Base-by-base conservation (phyloP, 2,329 filamentous ascomycete species). In the Ascochyta fabae region DNA sequence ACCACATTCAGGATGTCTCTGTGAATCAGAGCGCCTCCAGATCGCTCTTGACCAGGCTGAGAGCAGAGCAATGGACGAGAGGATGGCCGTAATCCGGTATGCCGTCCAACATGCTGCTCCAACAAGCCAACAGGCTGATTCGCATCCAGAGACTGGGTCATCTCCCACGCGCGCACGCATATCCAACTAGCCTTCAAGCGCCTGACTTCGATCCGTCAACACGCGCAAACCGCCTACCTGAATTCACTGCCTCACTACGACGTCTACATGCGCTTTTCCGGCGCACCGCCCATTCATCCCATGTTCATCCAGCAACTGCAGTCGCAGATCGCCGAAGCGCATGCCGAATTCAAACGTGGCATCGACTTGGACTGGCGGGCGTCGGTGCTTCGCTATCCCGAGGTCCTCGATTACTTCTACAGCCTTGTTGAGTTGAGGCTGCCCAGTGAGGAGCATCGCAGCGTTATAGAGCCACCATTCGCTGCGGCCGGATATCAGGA, bases 351-450 rank as follows among this genome's bases (percentile, higher is more conserved):
- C 58, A 91, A 91, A 75, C 83, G 85, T 45, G 89, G 88, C 58
- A 89, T 92, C 66, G 89, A 92, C 66, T 87, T 90, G 59, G 90
- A 92, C 77, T 94, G 90, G 90, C 84, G 88, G 66, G 81, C 84
- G 27, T 88, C 87, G 43, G 89, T 92, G 35, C 84, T 91, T 66
- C 83, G 87, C 50, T 94, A 93, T 66, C 90, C 90, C 4, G 88
- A 92, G 70, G 72, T 93, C n/a, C 79, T 94, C 50, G 88, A 92
- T 74, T 92, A 93, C 75, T 93, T 89, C 71, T 93, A 88, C 75
- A 81, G 85, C 56, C 79, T 92, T 34, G 87, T 92, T 33, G 84
- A 87, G 50, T 72, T 92, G 55, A 83, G 80, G 22, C 75, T 91
- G 4, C 89, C 90, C 0, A 76, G 77, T 36, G 87, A 91, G 53